These are phyloP conservation scores for Didymellaceae sp. DNA, from an alignment of 2,329 filamentous ascomycete species.

Conservation along the genomic window DNA sequence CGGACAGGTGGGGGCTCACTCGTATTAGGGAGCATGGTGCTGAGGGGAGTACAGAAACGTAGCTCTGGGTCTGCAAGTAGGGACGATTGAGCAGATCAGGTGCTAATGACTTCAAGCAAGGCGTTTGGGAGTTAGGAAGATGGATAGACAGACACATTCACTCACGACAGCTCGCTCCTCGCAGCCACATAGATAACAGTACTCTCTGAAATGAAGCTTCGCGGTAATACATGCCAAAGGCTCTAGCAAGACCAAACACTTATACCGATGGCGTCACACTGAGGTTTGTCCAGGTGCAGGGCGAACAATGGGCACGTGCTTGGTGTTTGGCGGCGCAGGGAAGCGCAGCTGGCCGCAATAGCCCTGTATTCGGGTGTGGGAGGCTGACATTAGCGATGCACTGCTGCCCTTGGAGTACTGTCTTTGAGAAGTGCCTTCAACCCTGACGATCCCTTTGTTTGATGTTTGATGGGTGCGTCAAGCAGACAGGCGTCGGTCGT, in stretches of 20 bases:
- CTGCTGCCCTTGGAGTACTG: background rate
- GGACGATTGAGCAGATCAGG: conserved; percentile 20
- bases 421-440: background rate
- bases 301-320: background rate
- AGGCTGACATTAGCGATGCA: too few species aligned
- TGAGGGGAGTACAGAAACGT: conserved; percentile 33
- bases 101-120: conserved; percentile 6
- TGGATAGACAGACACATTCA: conserved; percentile 16
- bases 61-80: conserved; percentile 29
- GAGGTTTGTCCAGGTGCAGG: too few species aligned
- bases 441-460: conserved; percentile 9
- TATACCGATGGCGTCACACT: too few species aligned
- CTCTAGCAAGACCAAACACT: background rate
- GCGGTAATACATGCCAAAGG: background rate
- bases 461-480: conserved; percentile 6
- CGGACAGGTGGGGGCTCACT: conserved; percentile 28
- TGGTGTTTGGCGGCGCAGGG: background rate
- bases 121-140: conserved; percentile 9
- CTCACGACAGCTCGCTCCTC: background rate
- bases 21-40: conserved; percentile 42
- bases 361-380: too few species aligned
- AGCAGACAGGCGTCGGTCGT: conserved; percentile 1
- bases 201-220: background rate
- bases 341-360: background rate
- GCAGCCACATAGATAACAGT: background rate